Evolutionary conservation across 306 rosid genomes (phyloP).

Genomic region (Elaeagnus macrophylla): DNA sequence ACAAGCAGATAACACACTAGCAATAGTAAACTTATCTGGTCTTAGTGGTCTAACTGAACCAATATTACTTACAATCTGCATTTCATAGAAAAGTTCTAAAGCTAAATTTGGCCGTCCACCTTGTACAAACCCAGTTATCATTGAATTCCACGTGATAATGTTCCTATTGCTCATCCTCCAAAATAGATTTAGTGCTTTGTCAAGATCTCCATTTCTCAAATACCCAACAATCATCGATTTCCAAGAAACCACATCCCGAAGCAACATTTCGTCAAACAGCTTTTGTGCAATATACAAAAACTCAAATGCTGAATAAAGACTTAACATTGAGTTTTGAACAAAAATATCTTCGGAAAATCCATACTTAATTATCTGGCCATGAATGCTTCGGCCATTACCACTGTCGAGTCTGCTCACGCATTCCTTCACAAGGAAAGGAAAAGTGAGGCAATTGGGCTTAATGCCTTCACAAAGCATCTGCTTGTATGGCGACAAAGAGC

Average conservation of each 20-base stretch:
- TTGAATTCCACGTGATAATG: constrained; percentile 66
- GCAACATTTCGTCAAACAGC: constrained; percentile 61
- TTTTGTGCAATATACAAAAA: constrained; percentile 29
- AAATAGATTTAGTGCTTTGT: constrained; percentile 47
- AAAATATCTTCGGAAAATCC: constrained; percentile 42
- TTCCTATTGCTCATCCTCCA: constrained; percentile 37
- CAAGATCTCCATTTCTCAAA: constrained; percentile 49
- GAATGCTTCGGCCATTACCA: constrained; percentile 36
- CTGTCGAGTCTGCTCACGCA: constrained; percentile 30
- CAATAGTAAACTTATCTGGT: constrained; percentile 63
- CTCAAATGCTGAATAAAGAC: constrained; percentile 37
- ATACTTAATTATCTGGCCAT: constrained; percentile 46
- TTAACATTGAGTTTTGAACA: constrained; percentile 50
- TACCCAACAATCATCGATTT: constrained; percentile 60
- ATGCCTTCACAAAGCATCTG: constrained; percentile 43
- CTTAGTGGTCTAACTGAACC: constrained; percentile 37
- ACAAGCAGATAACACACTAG: constrained; percentile 80
- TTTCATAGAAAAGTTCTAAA: constrained; percentile 55
- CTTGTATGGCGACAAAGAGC: constrained; percentile 42
- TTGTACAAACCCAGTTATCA: constrained; percentile 66
- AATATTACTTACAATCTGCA: constrained; percentile 36
- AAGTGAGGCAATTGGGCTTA: constrained; percentile 54
- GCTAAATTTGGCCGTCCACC: constrained; percentile 62
- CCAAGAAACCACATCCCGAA: constrained; percentile 62
- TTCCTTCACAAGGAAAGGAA: constrained; percentile 58